Evolutionary conservation across 495 filamentous ascomycete species (phyloP).

Genomic region (Penicillium manginii): DNA sequence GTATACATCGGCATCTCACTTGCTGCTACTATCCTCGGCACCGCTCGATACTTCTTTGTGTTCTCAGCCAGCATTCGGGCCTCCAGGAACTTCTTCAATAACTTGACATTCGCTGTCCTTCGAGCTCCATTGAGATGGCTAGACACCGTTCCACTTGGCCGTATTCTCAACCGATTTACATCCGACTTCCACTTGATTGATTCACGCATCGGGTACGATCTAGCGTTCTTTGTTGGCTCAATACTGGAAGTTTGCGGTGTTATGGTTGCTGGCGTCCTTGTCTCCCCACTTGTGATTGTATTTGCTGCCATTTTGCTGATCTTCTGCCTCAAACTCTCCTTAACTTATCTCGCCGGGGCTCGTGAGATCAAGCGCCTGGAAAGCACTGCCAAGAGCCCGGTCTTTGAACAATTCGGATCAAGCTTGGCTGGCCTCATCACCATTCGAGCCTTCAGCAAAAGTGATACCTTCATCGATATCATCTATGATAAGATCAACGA

Average conservation of each 20-base stretch:
- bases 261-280: conserved; percentile 36
- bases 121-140: conserved; percentile 76
- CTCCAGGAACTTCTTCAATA: conserved; percentile 66
- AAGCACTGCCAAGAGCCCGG: conserved; percentile 70
- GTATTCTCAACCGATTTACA: conserved; percentile 80
- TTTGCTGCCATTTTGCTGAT: conserved; percentile 29
- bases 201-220: conserved; percentile 60
- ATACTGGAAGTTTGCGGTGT: conserved; percentile 34
- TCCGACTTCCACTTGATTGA: conserved; percentile 77
- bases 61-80: conserved; percentile 58
- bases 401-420: conserved; percentile 77
- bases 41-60: conserved; percentile 60
- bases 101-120: conserved; percentile 65
- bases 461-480: conserved; percentile 61
- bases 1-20: conserved; percentile 68
- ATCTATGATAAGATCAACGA: conserved; percentile 71
- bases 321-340: conserved; percentile 60
- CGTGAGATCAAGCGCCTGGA: conserved; percentile 79
- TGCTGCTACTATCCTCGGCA: conserved; percentile 56
- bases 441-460: conserved; percentile 73
- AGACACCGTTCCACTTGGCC: conserved; percentile 78
- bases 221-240: conserved; percentile 59
- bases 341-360: conserved; percentile 67
- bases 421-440: conserved; percentile 73
- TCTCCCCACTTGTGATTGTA: conserved; percentile 36